These are phyloP conservation scores for Penicillium decumbens DNA, from an alignment of 2,329 filamentous ascomycete genomes.

Conservation along the genomic window DNA sequence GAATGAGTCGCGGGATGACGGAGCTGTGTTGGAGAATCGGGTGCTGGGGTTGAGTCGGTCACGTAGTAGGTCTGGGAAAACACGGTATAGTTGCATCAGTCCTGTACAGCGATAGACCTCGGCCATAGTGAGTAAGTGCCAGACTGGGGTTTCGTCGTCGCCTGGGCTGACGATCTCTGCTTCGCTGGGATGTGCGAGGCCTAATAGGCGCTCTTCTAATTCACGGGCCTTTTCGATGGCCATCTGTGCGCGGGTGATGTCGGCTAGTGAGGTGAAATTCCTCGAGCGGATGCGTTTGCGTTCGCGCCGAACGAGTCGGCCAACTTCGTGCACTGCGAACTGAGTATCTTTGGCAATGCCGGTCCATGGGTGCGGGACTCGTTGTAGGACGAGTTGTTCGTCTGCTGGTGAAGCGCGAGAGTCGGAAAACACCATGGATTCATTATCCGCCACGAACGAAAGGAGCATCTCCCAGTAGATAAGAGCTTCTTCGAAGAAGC, in stretches of 20 bases:
- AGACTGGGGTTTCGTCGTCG: constrained; percentile 50
- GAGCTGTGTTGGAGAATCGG: constrained; percentile 2
- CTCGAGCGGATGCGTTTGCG: constrained; percentile 33
- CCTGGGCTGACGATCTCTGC: constrained; percentile 49
- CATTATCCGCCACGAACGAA: constrained; percentile 49
- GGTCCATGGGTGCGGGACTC: constrained; percentile 39
- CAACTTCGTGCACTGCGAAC: constrained; percentile 43
- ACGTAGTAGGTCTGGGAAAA: constrained; percentile 50
- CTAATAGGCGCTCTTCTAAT: constrained; percentile 48
- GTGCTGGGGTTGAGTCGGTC: constrained; percentile 35
- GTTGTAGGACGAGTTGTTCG: constrained; percentile 32
- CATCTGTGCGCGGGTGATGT: constrained; percentile 30
- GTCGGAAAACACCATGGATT: constrained; percentile 28
- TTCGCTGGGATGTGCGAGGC: constrained; percentile 44
- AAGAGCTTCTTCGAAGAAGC: constrained; percentile 54
- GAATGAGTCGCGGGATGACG: constrained; percentile 18
- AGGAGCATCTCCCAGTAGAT: constrained; percentile 59
- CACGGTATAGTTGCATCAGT: constrained; percentile 52
- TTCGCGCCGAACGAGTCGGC: constrained; percentile 39
- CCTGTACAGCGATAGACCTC: constrained; percentile 52
- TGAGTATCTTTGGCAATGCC: constrained; percentile 38
- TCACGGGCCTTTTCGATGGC: constrained; percentile 36
- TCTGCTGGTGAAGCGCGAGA: constrained; percentile 13
- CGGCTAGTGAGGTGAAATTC: constrained; percentile 36
- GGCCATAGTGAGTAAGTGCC: constrained; percentile 51